Evolutionary conservation across 495 filamentous ascomycete species (phyloP).

Genomic region (Opeltia flavorubescens): DNA sequence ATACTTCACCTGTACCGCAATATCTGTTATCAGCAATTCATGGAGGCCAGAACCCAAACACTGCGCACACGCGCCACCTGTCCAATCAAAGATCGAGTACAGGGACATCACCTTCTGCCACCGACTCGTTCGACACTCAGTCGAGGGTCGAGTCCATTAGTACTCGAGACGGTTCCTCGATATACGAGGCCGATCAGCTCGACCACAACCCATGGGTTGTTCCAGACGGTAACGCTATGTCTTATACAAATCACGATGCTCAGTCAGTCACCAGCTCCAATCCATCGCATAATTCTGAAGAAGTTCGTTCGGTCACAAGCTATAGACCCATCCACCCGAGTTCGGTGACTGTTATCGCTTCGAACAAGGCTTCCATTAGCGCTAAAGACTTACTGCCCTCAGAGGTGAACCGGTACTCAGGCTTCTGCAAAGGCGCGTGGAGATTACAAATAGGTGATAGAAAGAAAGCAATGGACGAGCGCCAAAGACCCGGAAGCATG

Average conservation of each 20-base stretch:
- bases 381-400: slow-evolving; percentile 18
- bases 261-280: background rate
- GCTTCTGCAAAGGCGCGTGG: slow-evolving; percentile 41
- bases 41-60: background rate
- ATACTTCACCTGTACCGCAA: background rate
- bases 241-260: background rate
- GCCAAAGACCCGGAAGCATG: slow-evolving; percentile 24
- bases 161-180: background rate
- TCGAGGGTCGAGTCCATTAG: background rate
- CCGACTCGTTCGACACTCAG: background rate
- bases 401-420: slow-evolving; percentile 31
- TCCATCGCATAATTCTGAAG: background rate
- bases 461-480: slow-evolving; percentile 23
- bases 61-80: background rate
- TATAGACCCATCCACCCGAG: background rate
- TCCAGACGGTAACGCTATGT: background rate
- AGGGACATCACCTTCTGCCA: background rate
- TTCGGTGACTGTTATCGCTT: background rate
- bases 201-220: background rate
- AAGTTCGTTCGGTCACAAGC: background rate
- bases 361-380: slow-evolving; percentile 5
- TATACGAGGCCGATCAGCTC: background rate
- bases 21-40: background rate
- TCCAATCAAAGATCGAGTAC: background rate
- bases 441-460: slow-evolving; percentile 25